A percentile compares a stretch with the other conserved stretches of the same genome.
These are phyloP conservation scores for Clarireedia sp. DNA, from an alignment of 2,329 filamentous ascomycete genomes.

Conservation along the genomic window DNA sequence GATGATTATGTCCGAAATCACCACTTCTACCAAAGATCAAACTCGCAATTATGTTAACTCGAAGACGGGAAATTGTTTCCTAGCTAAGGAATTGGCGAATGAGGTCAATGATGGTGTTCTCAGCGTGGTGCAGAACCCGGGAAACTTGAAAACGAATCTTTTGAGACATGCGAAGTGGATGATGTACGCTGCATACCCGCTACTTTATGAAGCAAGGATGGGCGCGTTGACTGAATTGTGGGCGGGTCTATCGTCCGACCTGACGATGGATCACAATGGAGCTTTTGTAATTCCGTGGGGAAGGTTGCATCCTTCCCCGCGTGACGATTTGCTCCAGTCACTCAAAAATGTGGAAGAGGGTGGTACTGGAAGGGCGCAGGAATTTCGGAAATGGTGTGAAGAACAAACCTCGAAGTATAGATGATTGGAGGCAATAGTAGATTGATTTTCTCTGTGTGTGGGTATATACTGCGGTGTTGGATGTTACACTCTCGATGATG, in stretches of 20 bases:
- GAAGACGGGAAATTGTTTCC: conserved; percentile 18
- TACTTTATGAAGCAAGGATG: conserved; percentile 1
- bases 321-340: conserved; percentile 14
- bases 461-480: too few species aligned
- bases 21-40: not conserved
- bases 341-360: conserved; percentile 17
- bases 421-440: not conserved
- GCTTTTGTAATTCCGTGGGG: conserved; percentile 22
- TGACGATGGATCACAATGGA: conserved; percentile 6
- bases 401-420: conserved; percentile 8
- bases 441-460: too few species aligned
- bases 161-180: not conserved
- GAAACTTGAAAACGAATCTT: conserved; percentile 13
- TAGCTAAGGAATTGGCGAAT: conserved; percentile 12
- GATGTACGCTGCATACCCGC: not conserved
- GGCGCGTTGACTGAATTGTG: conserved; percentile 13
- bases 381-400: conserved; percentile 23
- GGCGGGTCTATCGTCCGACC: conserved; percentile 5
- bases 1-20: not conserved
- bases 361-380: conserved; percentile 16
- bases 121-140: conserved; percentile 18
- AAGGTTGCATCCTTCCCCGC: conserved; percentile 33
- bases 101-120: conserved; percentile 10
- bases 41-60: conserved; percentile 12
- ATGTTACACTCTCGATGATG: too few species aligned